Evolutionary conservation across 2,329 filamentous ascomycete species (phyloP), one percentile per base, ranked within the genome.

Genomic region (Diaporthe citrichinensis): DNA sequence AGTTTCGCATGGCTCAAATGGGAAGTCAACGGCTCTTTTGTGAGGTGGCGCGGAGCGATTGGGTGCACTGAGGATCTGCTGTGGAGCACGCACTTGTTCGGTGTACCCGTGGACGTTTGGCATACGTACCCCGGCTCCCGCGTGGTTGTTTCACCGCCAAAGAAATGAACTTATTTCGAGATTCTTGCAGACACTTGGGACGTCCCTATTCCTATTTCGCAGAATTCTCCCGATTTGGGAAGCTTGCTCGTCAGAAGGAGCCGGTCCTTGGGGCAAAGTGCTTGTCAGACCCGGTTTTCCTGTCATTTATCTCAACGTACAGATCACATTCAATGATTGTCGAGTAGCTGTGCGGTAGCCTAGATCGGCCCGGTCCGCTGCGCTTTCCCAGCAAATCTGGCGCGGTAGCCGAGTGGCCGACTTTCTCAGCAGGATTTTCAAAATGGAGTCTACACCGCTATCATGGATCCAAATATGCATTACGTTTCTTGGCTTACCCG

Each of bases 241-340:
- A 65, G 41, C 10, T 67, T 8, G 41, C 10, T 49, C 41, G 41
- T 49, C 17, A 49, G 61, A 67, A 67, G 61, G 61, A 67, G 41
- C 61, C 2, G 61, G 61, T 34, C 61, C 41, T 46, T 44, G 41
- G 28, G 8, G 61, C 14, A 31, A 46, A 46, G 44, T 67, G 61
- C 41, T 67, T 34, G 61, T 34, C 41, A 14, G 61, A 49, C 61
- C 61, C 61, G 20, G 12, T 67, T 49, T 67, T 67, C 36, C 61
- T 67, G 15, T 67, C 61, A 67, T 28, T 46, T 46, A 67, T 67
- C 61, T 49, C 41, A 49, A 49, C 39, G 34, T 67, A 67, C 41
- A 67, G 28, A 49, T 49, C 41, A 49, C 12, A 67, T 34, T n/a
- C 5, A 14, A 15, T n/a, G 28, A 36, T 25, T 34, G 12, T 39